Base-by-base conservation (phyloP, 1,284 basidiomycete genomes). In the Leccinum solheimii region DNA sequence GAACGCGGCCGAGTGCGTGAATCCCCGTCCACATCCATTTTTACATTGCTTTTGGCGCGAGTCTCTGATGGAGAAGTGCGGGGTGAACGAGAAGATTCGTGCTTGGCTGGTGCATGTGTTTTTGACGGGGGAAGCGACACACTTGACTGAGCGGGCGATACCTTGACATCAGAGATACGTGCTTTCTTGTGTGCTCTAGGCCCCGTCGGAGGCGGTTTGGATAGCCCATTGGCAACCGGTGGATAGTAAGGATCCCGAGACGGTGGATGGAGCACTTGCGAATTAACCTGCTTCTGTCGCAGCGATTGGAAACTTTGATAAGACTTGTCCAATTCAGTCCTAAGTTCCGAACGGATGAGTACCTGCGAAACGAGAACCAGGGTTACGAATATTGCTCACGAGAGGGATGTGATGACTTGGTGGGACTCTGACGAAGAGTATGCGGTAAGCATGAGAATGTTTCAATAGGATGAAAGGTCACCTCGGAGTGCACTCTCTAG, bases 161-260 rank as follows among this genome's bases (percentile, higher is more conserved):
- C 68, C 61, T 82, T 83, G 6, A 79, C 55, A 36, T 88, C 87
- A 40, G 86, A 84, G 6, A 91, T 76, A 11, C 90, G 85, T 16
- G 85, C 85, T 69, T 88, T 89, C 78, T 91, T 92, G 74, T 89
- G 81, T 19, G 88, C 88, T 55, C 90, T 83, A 3, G 90, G 90
- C 16, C 84, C 90, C 4, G 89, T 92, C 0, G 91, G 90, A 10
- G 84, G 85, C 3, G 78, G 79, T 71, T 86, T 89, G n/a, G 76
- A 72, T 34, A 75, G 63, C 16, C 79, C 76, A 67, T 69, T 70
- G 45, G 64, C 60, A 23, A 49, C 56, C 45, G 66, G 55, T 40
- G 68, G 54, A 53, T 71, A 72, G 56, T 73, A 72, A 45, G 58
- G 30, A 36, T 77, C 66, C 43, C 70, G 67, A 62, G 70, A 62